Evolutionary conservation across 1,284 basidiomycete species (phyloP), one percentile per base, ranked within the genome.

Genomic region (Malassezia sympodialis): DNA sequence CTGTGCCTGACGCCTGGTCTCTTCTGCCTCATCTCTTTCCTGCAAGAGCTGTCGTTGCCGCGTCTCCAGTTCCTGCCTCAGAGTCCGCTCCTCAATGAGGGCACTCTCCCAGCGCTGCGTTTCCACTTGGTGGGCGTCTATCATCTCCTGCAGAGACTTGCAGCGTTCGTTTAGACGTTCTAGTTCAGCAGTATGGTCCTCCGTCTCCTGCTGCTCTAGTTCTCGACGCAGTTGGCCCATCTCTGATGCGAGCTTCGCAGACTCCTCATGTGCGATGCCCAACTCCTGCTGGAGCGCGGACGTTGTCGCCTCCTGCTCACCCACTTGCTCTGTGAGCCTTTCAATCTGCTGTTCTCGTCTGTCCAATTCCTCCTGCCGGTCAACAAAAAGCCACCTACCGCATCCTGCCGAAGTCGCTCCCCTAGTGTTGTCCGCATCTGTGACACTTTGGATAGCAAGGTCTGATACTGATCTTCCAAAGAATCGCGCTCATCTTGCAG

Each of bases 361-460:
- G 37, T 73, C 72, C 8, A 74, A 59, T 44, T 74, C 72, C 51
- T 74, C 72, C 52, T 62, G 54, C 10, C 19, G 19, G 23, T 21
- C 14, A 49, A n/a, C 17, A 42, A 12, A 2, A 17, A 27, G 0
- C n/a, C 48, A 83, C 88, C 73, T 78, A 94, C 91, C 64, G 94
- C 93, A 77, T 98, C 94, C 76, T 94, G 88, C 74, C 87, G 84
- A 53, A 99, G 79, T 75, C 96, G 93, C 69, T 90, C 91, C 35
- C 90, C 90, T 24, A 99, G 80, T 4, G 88, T 88, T 26, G 84
- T 87, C 14, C 91, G 82, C 90, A 98, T 96, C 31, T 84, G 82
- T 2, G 88, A 90, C 45, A 98, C 79, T 77, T 91, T 96, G 43
- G 83, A 82, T 6, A 98, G 80, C 35, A 98, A 80, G 56, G 82